Conservation (phyloP, 148 eudicot species). For the Chenopodium quinoa region DNA sequence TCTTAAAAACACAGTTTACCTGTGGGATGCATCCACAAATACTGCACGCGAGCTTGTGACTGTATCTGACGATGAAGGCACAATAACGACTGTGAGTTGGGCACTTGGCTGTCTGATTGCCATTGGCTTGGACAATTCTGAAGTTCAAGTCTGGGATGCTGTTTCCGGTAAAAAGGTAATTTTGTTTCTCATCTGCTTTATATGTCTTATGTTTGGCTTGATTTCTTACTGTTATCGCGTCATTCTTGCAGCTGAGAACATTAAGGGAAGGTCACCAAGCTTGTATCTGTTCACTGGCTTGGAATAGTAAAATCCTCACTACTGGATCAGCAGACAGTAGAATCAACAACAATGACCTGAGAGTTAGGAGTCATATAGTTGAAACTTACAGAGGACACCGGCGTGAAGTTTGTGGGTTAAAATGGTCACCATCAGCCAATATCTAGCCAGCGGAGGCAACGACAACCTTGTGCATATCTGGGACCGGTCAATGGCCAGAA, state of each 20-base stretch:
- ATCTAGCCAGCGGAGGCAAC: conserved; percentile 81
- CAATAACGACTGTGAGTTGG: conserved; percentile 82
- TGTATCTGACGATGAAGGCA: conserved; percentile 68
- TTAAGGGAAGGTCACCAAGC: conserved; percentile 68
- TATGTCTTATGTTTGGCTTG: not conserved
- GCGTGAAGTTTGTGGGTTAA: conserved; percentile 76
- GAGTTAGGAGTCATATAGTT: conserved; percentile 52
- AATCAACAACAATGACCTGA: conserved; percentile 66
- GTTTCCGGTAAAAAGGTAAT: conserved; percentile 53
- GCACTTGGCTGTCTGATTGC: conserved; percentile 78
- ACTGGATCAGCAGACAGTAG: conserved; percentile 75
- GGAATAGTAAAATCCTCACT: conserved; percentile 72
- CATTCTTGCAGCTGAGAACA: conserved; percentile 54
- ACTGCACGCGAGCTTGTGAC: conserved; percentile 65
- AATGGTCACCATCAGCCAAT: conserved; percentile 71
- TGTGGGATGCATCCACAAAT: conserved; percentile 67
- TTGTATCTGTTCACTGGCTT: conserved; percentile 69
- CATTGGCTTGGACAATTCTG: conserved; percentile 67
- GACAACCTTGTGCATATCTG: conserved; percentile 80
- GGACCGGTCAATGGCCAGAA: conserved; percentile 63
- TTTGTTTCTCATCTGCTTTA: not conserved
- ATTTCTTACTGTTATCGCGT: not conserved
- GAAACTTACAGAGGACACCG: conserved; percentile 66
- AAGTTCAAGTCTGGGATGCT: conserved; percentile 86
- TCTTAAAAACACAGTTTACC: conserved; percentile 62